phyloP scores from a whole-genome alignment of 2,329 filamentous ascomycete species.

The Pseudocercospora macadamiae region DNA sequence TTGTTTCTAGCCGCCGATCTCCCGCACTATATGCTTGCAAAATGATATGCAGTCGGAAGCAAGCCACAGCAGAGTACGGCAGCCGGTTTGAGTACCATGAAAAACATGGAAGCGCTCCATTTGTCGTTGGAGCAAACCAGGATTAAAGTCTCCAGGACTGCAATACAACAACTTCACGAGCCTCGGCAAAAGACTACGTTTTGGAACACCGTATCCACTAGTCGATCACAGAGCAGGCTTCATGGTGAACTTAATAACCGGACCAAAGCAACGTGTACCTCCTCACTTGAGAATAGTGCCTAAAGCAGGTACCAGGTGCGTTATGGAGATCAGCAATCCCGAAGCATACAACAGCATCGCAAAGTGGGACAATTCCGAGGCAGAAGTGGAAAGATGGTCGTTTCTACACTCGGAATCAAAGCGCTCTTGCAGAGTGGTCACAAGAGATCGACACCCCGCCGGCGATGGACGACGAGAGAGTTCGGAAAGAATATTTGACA shows the following conservation, averaged over 20 bases:
- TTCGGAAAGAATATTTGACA: not conserved
- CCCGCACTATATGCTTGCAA: not conserved
- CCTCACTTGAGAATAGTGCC: not conserved
- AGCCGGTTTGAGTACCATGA: too few relatives aligned
- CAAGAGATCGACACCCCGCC: not conserved
- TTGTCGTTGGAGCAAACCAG: too few relatives aligned
- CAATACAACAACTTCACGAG: too few relatives aligned
- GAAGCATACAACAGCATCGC: not conserved
- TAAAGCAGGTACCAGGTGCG: not conserved
- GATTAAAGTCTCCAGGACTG: too few relatives aligned
- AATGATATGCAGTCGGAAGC: not conserved
- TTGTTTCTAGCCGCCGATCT: not conserved
- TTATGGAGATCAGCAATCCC: not conserved
- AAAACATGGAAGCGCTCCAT: too few relatives aligned
- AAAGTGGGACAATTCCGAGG: not conserved
- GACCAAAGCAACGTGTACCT: not conserved
- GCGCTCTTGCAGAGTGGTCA: not conserved
- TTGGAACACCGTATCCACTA: not conserved
- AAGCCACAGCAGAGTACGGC: too few relatives aligned
- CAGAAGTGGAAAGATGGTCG: not conserved
- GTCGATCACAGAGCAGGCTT: not conserved
- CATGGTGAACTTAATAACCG: not conserved
- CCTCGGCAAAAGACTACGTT: not conserved
- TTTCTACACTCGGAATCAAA: not conserved
- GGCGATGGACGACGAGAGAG: not conserved